Evolutionary conservation across 495 filamentous ascomycete species (phyloP).

Genomic region (Penicillium egyptiacum): DNA sequence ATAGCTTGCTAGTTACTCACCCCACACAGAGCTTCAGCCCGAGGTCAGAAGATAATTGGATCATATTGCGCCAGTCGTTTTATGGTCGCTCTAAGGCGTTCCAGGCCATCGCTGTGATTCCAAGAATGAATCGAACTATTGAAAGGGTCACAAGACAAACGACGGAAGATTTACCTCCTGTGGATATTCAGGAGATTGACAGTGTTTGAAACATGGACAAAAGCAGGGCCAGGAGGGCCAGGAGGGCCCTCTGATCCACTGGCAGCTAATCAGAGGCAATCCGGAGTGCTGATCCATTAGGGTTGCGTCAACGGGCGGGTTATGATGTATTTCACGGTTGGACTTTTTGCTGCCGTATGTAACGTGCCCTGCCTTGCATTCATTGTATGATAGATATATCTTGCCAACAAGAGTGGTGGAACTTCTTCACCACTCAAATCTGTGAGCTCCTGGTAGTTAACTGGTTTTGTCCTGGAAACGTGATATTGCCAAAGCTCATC

Average conservation of each 20-base stretch:
- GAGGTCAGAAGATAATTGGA: slow-evolving; percentile 35
- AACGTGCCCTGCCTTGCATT: slow-evolving; percentile 20
- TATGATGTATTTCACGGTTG: background rate
- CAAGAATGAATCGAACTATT: slow-evolving; percentile 1
- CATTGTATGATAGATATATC: background rate
- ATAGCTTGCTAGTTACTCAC: slow-evolving; percentile 25
- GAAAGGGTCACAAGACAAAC: slow-evolving; percentile 4
- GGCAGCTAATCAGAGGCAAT: slow-evolving; percentile 16
- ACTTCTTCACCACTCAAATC: slow-evolving; percentile 6
- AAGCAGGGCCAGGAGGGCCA: slow-evolving; percentile 6
- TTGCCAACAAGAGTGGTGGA: slow-evolving; percentile 17
- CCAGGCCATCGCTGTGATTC: slow-evolving; percentile 20
- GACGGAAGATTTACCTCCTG: slow-evolving; percentile 11
- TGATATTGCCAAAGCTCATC: slow-evolving; percentile 6
- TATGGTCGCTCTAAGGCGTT: background rate
- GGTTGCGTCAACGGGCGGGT: slow-evolving; percentile 26
- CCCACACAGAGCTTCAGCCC: slow-evolving; percentile 41
- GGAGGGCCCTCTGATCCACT: slow-evolving; percentile 2
- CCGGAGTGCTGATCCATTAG: slow-evolving; percentile 21
- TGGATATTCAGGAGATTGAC: slow-evolving; percentile 30
- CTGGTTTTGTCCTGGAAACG: slow-evolving; percentile 13
- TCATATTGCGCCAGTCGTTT: slow-evolving; percentile 27
- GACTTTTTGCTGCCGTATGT: slow-evolving; percentile 13
- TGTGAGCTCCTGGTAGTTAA: slow-evolving; percentile 16
- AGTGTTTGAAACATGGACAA: slow-evolving; percentile 14